These are phyloP conservation scores for Parachaetomium inaequale DNA, from an alignment of 495 filamentous ascomycete genomes.

Conservation along the genomic window DNA sequence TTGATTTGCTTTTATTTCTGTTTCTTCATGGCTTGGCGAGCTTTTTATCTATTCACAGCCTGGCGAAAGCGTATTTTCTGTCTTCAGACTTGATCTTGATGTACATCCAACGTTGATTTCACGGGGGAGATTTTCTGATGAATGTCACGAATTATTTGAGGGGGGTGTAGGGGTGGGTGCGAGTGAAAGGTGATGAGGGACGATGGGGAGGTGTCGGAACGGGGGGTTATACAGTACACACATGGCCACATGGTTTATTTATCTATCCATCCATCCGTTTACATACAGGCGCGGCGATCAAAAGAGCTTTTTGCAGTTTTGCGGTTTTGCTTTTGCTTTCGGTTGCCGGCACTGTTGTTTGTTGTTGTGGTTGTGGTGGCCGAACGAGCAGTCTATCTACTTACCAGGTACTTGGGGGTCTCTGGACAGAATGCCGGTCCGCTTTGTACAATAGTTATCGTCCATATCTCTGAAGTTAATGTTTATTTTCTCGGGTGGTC, in stretches of 20 bases:
- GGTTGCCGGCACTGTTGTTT: neutral
- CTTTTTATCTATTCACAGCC: neutral
- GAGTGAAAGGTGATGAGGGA: constrained; percentile 3
- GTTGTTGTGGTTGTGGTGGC: neutral
- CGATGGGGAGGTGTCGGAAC: neutral
- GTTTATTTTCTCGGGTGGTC: neutral
- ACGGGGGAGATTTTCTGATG: neutral
- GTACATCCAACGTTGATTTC: neutral
- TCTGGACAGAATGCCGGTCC: neutral
- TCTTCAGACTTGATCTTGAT: neutral
- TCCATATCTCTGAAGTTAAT: neutral
- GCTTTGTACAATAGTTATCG: no score
- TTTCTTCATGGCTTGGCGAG: no score
- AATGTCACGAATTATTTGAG: neutral
- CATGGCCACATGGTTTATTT: neutral
- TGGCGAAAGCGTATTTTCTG: neutral
- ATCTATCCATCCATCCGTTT: neutral
- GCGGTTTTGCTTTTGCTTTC: no score
- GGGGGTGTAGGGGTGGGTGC: neutral
- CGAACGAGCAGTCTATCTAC: neutral
- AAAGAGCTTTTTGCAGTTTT: neutral
- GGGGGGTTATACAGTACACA: neutral
- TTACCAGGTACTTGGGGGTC: neutral
- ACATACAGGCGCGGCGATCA: neutral
- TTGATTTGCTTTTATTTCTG: neutral